Percentiles rank a stretch among this genome's conserved stretches.
These are phyloP conservation scores for Sporothrix curviconia DNA, from an alignment of 2,329 filamentous ascomycete genomes.

Conservation along the genomic window DNA sequence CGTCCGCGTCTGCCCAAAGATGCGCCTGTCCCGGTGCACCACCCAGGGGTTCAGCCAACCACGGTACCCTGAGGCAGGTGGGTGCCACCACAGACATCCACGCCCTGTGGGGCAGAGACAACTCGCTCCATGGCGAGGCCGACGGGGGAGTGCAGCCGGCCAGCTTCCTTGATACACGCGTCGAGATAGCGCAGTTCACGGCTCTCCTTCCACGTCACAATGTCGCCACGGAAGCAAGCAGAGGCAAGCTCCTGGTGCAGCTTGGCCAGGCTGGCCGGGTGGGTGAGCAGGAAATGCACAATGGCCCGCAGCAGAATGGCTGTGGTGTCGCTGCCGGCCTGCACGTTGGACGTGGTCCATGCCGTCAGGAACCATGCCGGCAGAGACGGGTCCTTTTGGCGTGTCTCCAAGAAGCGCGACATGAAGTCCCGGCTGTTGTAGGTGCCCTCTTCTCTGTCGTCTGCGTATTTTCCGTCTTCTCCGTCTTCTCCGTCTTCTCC, in stretches of 20 bases:
- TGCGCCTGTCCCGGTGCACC: slow-evolving; percentile 30
- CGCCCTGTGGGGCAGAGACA: slow-evolving; percentile 31
- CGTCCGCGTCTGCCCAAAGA: slow-evolving; percentile 41
- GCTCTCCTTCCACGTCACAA: slow-evolving; percentile 16
- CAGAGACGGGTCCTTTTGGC: slow-evolving; percentile 14
- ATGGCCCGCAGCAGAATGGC: slow-evolving; percentile 28
- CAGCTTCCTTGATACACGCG: slow-evolving; percentile 45
- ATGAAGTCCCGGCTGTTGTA: slow-evolving; percentile 32
- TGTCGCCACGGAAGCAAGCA: background rate
- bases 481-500: too few relatives aligned
- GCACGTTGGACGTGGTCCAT: slow-evolving; percentile 31
- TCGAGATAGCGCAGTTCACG: slow-evolving; percentile 38
- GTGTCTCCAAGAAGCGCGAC: slow-evolving; percentile 34
- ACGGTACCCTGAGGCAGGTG: slow-evolving; percentile 31
- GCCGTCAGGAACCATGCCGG: slow-evolving; percentile 22
- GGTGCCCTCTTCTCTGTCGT: slow-evolving; percentile 25
- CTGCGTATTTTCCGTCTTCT: too few relatives aligned
- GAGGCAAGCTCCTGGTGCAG: slow-evolving; percentile 30
- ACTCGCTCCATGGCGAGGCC: slow-evolving; percentile 43
- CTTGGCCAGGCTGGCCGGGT: slow-evolving; percentile 22
- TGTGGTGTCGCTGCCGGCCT: slow-evolving; percentile 31
- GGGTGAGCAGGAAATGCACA: slow-evolving; percentile 31
- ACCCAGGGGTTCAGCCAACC: slow-evolving; percentile 39
- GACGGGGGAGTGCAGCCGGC: slow-evolving; percentile 43
- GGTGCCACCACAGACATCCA: slow-evolving; percentile 31